Conservation (phyloP, 805 yeast genomes). For the Starmera pachycereana region DNA sequence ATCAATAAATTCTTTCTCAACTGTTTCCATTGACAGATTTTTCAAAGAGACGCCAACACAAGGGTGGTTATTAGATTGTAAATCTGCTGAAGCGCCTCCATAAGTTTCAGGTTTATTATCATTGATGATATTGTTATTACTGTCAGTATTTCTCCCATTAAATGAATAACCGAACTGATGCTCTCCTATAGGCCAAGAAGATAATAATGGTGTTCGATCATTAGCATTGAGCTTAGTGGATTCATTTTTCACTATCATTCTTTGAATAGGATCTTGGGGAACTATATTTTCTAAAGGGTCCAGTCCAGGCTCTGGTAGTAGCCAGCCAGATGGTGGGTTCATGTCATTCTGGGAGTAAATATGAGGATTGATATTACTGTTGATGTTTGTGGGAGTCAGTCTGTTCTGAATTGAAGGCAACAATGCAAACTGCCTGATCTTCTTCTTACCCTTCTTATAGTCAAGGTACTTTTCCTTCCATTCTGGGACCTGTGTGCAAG, state of each 20-base stretch:
- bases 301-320: conserved; percentile 7
- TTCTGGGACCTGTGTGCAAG: conserved; percentile 47
- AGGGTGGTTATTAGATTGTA: neutral
- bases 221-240: neutral
- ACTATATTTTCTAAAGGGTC: conserved; percentile 1
- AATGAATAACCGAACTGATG: neutral
- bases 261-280: neutral
- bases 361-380: neutral
- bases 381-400: neutral
- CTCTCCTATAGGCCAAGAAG: neutral
- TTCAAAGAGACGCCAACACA: conserved; percentile 7
- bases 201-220: conserved; percentile 16
- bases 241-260: neutral
- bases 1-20: conserved; percentile 37
- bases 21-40: conserved; percentile 20
- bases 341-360: conserved; percentile 1
- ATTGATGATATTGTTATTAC: neutral
- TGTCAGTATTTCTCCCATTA: neutral
- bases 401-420: conserved; percentile 5
- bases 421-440: conserved; percentile 15
- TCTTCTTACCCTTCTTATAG: conserved; percentile 36
- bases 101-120: conserved; percentile 6
- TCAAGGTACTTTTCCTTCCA: conserved; percentile 81
- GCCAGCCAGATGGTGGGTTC: neutral
- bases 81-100: conserved; percentile 9